Conservation (phyloP, 2,329 filamentous ascomycete genomes). For the Scleromitrula shiraiana region DNA sequence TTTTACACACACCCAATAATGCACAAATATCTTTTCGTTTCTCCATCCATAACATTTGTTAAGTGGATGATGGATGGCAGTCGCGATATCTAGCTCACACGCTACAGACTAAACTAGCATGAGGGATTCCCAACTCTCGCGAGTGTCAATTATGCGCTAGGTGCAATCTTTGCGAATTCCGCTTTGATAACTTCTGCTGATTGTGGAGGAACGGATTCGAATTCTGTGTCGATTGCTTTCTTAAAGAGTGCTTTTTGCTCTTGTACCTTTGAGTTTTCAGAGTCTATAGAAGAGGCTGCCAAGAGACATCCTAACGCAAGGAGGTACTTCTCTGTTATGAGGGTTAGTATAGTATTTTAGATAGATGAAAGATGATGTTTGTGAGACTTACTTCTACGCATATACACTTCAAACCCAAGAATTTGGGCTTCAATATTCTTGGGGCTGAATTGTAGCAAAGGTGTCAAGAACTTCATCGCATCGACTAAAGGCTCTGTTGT, state of each 20-base stretch:
- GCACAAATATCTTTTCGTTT: too few species aligned
- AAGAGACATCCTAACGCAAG: constrained; percentile 82
- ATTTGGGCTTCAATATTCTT: constrained; percentile 75
- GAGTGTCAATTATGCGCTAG: too few species aligned
- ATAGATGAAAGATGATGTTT: not conserved
- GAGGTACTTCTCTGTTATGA: constrained; percentile 65
- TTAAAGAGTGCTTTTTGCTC: constrained; percentile 67
- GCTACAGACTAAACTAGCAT: too few species aligned
- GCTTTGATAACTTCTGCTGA: constrained; percentile 61
- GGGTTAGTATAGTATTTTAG: constrained; percentile 21
- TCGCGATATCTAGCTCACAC: too few species aligned
- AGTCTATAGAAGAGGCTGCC: constrained; percentile 60
- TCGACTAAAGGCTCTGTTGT: constrained; percentile 78
- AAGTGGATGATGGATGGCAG: too few species aligned
- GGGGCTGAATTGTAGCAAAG: constrained; percentile 74
- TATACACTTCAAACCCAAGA: constrained; percentile 82
- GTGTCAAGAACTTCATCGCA: constrained; percentile 77
- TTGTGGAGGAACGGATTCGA: constrained; percentile 54
- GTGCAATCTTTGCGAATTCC: constrained; percentile 60
- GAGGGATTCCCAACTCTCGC: too few species aligned
- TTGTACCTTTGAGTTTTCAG: constrained; percentile 63
- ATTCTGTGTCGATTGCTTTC: constrained; percentile 47
- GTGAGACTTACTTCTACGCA: constrained; percentile 62
- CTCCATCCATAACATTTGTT: too few species aligned
- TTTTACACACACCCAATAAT: too few species aligned